These are phyloP conservation scores for Leishmania mexicana DNA, from an alignment of 208 protist species.

Conservation along the genomic window DNA sequence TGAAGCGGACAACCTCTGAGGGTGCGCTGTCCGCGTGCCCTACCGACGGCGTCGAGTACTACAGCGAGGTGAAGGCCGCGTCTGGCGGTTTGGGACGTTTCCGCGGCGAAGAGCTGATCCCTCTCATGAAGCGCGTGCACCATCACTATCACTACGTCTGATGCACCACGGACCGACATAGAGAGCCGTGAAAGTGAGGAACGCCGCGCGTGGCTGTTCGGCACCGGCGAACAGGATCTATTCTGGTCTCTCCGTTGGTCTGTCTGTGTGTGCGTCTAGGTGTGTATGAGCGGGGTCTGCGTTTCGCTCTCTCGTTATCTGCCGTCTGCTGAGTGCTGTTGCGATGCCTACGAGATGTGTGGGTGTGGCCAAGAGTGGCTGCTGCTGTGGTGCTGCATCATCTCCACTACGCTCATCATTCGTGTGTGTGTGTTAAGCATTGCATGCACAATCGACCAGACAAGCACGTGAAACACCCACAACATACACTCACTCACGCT, in stretches of 20 bases:
- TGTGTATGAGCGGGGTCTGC: background rate
- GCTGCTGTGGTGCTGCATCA: background rate
- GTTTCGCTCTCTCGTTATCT: background rate
- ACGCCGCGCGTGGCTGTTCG: background rate
- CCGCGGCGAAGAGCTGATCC: slow-evolving; percentile 50
- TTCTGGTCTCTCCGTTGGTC: background rate
- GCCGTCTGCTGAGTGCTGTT: background rate
- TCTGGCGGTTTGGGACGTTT: slow-evolving; percentile 52
- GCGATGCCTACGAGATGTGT: background rate
- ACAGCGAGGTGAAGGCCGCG: slow-evolving; percentile 52
- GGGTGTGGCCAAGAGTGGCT: background rate
- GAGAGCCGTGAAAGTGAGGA: background rate
- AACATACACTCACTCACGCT: too few relatives aligned
- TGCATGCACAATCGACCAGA: background rate
- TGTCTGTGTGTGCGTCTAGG: background rate
- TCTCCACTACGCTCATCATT: background rate
- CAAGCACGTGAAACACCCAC: background rate
- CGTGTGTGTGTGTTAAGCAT: background rate
- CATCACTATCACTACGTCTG: slow-evolving; percentile 57
- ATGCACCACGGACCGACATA: background rate
- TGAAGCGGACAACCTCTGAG: slow-evolving; percentile 21
- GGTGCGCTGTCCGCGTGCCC: background rate
- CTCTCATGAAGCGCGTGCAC: slow-evolving; percentile 57
- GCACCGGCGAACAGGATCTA: background rate
- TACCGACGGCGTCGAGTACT: slow-evolving; percentile 46